Percentiles rank a stretch among this genome's conserved stretches.
Evolutionary conservation across 2,329 filamentous ascomycete species (phyloP).

Genomic region (Colletotrichum gigasporum): DNA sequence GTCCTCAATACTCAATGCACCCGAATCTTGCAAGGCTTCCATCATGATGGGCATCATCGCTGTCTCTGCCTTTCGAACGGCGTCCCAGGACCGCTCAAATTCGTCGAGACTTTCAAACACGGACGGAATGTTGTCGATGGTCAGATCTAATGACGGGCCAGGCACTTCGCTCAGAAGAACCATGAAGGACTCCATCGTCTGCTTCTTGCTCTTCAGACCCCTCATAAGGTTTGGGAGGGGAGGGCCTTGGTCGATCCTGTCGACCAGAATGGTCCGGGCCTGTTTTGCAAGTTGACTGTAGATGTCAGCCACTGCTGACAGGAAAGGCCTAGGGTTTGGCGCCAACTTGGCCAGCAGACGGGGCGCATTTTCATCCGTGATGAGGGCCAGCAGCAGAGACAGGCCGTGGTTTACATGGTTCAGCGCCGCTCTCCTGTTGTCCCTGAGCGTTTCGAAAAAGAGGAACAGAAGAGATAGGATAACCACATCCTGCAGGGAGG

Average conservation of each 20-base stretch:
- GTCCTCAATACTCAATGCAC: conserved; percentile 15
- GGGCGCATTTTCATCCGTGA: conserved; percentile 37
- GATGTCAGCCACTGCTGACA: conserved; percentile 36
- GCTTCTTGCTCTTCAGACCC: conserved; percentile 32
- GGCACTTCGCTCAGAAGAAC: conserved; percentile 36
- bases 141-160: background rate
- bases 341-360: conserved; percentile 30
- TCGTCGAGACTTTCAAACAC: conserved; percentile 36
- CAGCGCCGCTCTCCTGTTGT: conserved; percentile 41
- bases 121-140: conserved; percentile 32
- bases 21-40: conserved; percentile 32
- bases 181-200: conserved; percentile 39
- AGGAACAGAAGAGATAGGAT: conserved; percentile 44
- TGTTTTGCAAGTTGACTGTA: conserved; percentile 35
- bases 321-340: conserved; percentile 37
- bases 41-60: conserved; percentile 33
- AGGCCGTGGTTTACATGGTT: conserved; percentile 48
- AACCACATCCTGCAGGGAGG: conserved; percentile 40
- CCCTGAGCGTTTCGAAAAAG: conserved; percentile 43
- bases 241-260: conserved; percentile 31
- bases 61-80: conserved; percentile 26
- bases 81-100: conserved; percentile 36
- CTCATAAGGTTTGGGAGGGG: conserved; percentile 38
- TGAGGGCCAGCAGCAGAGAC: conserved; percentile 42
- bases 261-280: conserved; percentile 36